phyloP scores from a whole-genome alignment of 805 yeast genomes.

The Tetrapisispora fleetii region DNA sequence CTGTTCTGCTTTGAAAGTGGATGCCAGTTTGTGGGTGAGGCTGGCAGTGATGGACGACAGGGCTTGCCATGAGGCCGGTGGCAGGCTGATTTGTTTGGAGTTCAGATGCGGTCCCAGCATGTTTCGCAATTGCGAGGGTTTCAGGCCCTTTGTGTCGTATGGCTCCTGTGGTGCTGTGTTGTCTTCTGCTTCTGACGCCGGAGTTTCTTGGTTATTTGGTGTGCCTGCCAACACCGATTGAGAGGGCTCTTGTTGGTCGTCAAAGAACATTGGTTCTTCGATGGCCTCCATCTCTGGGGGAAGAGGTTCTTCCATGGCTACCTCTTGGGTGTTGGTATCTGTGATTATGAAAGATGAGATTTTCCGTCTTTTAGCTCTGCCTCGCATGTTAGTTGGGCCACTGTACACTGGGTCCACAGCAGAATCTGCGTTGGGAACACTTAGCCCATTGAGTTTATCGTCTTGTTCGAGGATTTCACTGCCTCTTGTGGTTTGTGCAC shows the following conservation, averaged over 20 bases:
- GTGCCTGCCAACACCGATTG: not conserved
- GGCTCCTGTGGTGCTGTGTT: not conserved
- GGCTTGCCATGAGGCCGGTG: conserved; percentile 9
- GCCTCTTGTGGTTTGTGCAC: not conserved
- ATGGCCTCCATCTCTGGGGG: not conserved
- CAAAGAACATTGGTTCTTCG: not conserved
- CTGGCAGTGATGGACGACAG: conserved; percentile 8
- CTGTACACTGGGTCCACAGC: not conserved
- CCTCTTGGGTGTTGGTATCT: not conserved
- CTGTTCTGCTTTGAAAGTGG: conserved; percentile 2
- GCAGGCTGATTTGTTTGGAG: not conserved
- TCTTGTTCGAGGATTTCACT: not conserved
- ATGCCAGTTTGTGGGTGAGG: conserved; percentile 4
- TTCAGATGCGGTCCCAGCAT: not conserved
- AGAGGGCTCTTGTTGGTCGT: not conserved
- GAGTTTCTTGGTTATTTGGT: not conserved
- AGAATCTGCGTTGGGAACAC: not conserved
- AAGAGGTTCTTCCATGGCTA: too few species aligned
- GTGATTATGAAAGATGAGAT: conserved; percentile 5
- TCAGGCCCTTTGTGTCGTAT: not conserved
- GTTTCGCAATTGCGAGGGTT: not conserved
- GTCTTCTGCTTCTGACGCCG: not conserved
- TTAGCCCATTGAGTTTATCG: not conserved
- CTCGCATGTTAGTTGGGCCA: not conserved
- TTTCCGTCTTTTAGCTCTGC: conserved; percentile 3